Evolutionary conservation across 352 stramenopile species (phyloP).

Genomic region (Globisporangium polare): DNA sequence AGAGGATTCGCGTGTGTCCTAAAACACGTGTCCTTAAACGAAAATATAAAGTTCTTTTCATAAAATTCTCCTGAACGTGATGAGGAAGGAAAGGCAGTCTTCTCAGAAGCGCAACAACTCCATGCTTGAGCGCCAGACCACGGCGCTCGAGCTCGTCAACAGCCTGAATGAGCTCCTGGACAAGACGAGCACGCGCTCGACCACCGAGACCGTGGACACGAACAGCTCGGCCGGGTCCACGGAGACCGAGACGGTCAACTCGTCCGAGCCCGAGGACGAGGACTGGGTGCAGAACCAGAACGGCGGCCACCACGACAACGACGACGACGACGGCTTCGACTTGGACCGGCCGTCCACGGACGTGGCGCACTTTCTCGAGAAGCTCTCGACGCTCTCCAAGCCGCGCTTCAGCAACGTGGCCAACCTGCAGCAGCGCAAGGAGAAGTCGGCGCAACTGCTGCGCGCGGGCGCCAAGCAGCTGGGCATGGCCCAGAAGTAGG

Average conservation of each 20-base stretch:
- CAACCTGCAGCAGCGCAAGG: constrained; percentile 7
- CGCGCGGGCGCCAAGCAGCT: constrained; percentile 8
- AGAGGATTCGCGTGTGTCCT: no score
- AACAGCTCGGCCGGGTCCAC: constrained; percentile 37
- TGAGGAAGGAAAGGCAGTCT: no score
- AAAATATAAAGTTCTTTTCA: no score
- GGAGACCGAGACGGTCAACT: constrained; percentile 40
- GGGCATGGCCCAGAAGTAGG: constrained; percentile 16
- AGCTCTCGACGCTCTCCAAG: constrained; percentile 11
- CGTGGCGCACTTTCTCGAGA: constrained; percentile 31
- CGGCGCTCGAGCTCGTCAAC: constrained; percentile 40
- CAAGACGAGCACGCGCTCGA: no score
- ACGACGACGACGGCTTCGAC: constrained; percentile 41
- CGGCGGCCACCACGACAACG: constrained; percentile 8
- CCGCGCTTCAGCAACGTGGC: constrained; percentile 8
- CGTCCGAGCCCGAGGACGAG: constrained; percentile 29
- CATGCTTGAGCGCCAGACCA: no score
- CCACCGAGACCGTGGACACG: constrained; percentile 39
- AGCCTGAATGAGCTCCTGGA: constrained; percentile 44
- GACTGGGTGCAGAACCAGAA: constrained; percentile 23
- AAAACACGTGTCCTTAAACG: no score
- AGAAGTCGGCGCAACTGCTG: constrained; percentile 10
- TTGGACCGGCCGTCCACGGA: constrained; percentile 42
- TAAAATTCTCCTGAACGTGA: no score
- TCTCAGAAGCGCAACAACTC: no score